A percentile compares a stretch with the other conserved stretches of the same genome.
Evolutionary conservation across 257 asterid genomes (phyloP).

Genomic region (Nicotiana knightiana): DNA sequence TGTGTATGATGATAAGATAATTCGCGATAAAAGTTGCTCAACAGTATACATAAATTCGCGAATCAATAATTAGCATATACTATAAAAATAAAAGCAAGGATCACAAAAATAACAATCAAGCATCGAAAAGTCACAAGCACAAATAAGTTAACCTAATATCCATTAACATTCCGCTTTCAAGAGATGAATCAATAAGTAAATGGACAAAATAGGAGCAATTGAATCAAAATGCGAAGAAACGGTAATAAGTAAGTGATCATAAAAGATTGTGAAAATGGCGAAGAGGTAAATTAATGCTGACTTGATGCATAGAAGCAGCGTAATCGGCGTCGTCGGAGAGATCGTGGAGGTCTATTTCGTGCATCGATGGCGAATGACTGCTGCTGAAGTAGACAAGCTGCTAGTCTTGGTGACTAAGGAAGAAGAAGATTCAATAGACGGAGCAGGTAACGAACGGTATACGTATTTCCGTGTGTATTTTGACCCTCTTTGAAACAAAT

Average conservation of each 20-base stretch:
- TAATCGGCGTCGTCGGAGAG: slow-evolving; percentile 91
- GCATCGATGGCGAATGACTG: slow-evolving; percentile 41
- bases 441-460: background rate
- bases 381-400: background rate
- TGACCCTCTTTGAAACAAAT: background rate
- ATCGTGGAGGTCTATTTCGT: slow-evolving; percentile 65
- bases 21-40: background rate
- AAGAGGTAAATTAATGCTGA: slow-evolving; percentile 13
- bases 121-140: background rate
- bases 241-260: background rate
- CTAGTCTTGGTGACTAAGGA: background rate
- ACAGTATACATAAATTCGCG: background rate
- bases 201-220: background rate
- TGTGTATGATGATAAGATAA: background rate
- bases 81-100: background rate
- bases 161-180: background rate
- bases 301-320: slow-evolving; percentile 87
- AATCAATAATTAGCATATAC: background rate
- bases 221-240: background rate
- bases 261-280: background rate
- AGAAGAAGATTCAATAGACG: slow-evolving; percentile 5
- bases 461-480: background rate
- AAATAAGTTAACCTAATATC: slow-evolving; percentile 6
- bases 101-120: background rate
- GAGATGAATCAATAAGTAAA: background rate